Conservation (phyloP, 2,329 filamentous ascomycete species). For the Aurifilum marmelostoma region DNA sequence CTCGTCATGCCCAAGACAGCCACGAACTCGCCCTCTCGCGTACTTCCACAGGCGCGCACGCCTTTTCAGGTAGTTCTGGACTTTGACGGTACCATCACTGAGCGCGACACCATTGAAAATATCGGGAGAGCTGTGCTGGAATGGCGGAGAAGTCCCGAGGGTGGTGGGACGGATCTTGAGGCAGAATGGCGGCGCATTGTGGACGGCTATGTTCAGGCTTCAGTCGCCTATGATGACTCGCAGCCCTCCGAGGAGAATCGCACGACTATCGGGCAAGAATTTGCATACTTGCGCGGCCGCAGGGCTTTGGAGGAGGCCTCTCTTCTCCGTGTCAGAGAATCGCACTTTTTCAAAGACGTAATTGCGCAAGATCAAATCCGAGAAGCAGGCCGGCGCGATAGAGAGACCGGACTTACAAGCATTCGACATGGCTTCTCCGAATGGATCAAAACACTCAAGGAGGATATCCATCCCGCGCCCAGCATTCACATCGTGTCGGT, state of each 20-base stretch:
- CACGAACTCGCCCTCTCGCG: neutral
- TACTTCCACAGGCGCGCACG: neutral
- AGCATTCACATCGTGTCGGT: slow-evolving; percentile 51
- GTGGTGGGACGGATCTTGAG: slow-evolving; percentile 39
- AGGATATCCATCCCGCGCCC: neutral
- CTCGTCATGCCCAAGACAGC: neutral
- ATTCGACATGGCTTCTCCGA: slow-evolving; percentile 47
- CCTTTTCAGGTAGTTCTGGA: slow-evolving; percentile 52
- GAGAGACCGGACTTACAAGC: slow-evolving; percentile 38
- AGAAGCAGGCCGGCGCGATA: slow-evolving; percentile 44
- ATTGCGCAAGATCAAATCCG: slow-evolving; percentile 37
- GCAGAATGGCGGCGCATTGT: slow-evolving; percentile 51
- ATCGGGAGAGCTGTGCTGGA: slow-evolving; percentile 50
- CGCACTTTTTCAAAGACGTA: slow-evolving; percentile 50
- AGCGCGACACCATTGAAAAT: slow-evolving; percentile 54
- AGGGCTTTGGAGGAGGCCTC: slow-evolving; percentile 51
- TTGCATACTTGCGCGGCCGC: slow-evolving; percentile 48
- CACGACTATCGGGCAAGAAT: slow-evolving; percentile 43
- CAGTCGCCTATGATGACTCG: slow-evolving; percentile 42
- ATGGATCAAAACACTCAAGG: slow-evolving; percentile 30
- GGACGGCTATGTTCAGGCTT: slow-evolving; percentile 48
- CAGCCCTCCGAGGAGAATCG: slow-evolving; percentile 40
- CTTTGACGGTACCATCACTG: slow-evolving; percentile 64
- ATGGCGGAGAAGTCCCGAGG: slow-evolving; percentile 34
- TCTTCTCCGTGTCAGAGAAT: slow-evolving; percentile 46